Evolutionary conservation across 2,329 filamentous ascomycete species (phyloP).

Genomic region (Scytalidium lignicola): DNA sequence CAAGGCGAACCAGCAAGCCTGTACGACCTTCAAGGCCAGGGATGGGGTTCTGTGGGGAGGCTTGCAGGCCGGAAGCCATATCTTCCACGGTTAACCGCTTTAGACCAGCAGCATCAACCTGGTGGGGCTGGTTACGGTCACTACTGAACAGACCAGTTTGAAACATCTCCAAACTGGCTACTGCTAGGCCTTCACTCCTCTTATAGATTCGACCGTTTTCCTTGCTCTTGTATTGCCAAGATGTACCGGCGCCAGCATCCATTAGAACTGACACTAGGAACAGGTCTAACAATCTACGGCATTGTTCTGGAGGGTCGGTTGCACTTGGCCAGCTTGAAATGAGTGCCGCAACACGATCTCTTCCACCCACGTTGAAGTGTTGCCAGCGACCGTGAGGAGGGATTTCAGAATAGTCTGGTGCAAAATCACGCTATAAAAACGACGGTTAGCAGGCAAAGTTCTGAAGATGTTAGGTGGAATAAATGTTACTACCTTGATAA

Average conservation of each 20-base stretch:
- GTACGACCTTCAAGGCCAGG: conserved; percentile 82
- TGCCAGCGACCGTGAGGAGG: conserved; percentile 84
- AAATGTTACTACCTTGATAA: conserved; percentile 59
- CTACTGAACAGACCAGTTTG: conserved; percentile 86
- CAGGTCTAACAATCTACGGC: conserved; percentile 69
- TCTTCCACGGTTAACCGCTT: conserved; percentile 67
- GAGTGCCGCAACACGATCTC: conserved; percentile 67
- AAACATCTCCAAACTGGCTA: conserved; percentile 81
- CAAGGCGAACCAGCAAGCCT: conserved; percentile 69
- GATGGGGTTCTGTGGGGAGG: conserved; percentile 72
- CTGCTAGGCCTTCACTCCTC: conserved; percentile 83
- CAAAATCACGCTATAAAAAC: conserved; percentile 57
- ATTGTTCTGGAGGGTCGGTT: conserved; percentile 68
- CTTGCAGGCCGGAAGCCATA: conserved; percentile 80
- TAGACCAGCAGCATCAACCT: conserved; percentile 82
- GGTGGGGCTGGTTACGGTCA: conserved; percentile 72
- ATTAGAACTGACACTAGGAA: conserved; percentile 78
- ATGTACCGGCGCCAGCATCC: conserved; percentile 82
- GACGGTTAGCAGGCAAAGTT: conserved; percentile 4
- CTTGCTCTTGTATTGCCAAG: conserved; percentile 89
- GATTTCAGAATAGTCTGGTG: conserved; percentile 64
- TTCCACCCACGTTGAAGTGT: conserved; percentile 76
- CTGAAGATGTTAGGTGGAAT: conserved; percentile 4
- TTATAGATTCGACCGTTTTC: conserved; percentile 79
- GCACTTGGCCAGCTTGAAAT: conserved; percentile 63